Evolutionary conservation across 2,329 filamentous ascomycete species (phyloP).

Genomic region (Alternaria brassicae): DNA sequence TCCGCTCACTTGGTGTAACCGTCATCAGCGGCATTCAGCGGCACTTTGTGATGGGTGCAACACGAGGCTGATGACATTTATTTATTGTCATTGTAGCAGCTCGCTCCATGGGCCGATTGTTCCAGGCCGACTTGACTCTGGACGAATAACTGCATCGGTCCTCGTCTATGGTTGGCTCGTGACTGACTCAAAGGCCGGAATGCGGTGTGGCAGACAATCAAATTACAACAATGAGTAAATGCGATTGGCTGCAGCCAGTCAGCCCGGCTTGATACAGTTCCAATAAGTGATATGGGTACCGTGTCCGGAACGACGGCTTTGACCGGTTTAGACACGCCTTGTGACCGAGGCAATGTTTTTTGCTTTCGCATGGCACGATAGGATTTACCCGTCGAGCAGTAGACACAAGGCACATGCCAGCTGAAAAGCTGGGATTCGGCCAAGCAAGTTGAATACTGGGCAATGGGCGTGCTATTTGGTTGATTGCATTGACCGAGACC

Average conservation of each 20-base stretch:
- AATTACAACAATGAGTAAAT: constrained; percentile 33
- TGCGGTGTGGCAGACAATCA: constrained; percentile 49
- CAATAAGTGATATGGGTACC: constrained; percentile 26
- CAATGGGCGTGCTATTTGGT: constrained; percentile 33
- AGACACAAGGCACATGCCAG: constrained; percentile 44
- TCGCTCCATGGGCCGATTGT: constrained; percentile 4
- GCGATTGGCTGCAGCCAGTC: constrained; percentile 38
- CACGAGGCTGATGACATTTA: constrained; percentile 26
- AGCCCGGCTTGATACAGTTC: constrained; percentile 28
- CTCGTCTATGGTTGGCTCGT: constrained; percentile 33
- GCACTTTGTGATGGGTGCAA: constrained; percentile 23
- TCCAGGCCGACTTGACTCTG: constrained; percentile 18
- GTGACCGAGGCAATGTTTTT: constrained; percentile 42
- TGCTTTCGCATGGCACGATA: constrained; percentile 24
- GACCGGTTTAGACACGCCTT: constrained; percentile 40
- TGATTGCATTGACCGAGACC: constrained; percentile 24
- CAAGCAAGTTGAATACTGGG: constrained; percentile 16
- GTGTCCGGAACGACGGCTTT: constrained; percentile 27
- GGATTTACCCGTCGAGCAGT: constrained; percentile 44
- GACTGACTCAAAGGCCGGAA: constrained; percentile 28
- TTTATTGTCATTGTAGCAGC: constrained; percentile 4
- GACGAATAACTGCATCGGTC: constrained; percentile 31
- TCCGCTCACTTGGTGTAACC: constrained; percentile 30
- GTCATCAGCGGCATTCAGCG: constrained; percentile 22
- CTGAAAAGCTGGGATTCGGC: constrained; percentile 20